Evolutionary conservation across 2,329 filamentous ascomycete genomes (phyloP).

Genomic region (Podosphaera xanthii): DNA sequence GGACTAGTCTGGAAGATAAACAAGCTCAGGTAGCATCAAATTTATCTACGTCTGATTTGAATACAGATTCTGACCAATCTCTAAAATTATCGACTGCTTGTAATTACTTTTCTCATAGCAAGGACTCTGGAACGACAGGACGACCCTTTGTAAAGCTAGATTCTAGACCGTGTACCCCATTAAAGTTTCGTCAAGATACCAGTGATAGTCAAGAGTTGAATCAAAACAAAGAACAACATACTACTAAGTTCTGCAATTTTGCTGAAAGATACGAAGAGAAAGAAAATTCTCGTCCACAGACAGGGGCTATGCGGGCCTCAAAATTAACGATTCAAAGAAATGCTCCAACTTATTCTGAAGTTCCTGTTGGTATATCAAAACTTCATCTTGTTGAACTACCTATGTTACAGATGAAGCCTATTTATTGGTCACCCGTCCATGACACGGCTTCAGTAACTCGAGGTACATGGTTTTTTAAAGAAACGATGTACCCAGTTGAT

Average conservation of each 20-base stretch:
- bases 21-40: background rate
- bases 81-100: background rate
- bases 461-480: conserved; percentile 93
- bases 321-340: conserved; percentile 15
- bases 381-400: conserved; percentile 76
- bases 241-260: background rate
- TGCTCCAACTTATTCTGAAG: conserved; percentile 22
- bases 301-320: conserved; percentile 6
- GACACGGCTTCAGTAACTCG: conserved; percentile 64
- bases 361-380: conserved; percentile 75
- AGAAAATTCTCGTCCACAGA: conserved; percentile 2
- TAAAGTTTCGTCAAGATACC: background rate
- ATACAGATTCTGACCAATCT: background rate
- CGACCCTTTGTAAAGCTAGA: conserved; percentile 24
- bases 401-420: conserved; percentile 71
- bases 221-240: background rate
- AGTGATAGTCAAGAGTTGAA: background rate
- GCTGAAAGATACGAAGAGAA: background rate
- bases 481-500: conserved; percentile 80
- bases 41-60: background rate
- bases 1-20: background rate
- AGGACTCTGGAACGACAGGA: conserved; percentile 21
- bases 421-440: conserved; percentile 91
- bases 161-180: conserved; percentile 3
- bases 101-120: conserved; percentile 1